Conservation (phyloP, 768 basidiomycete genomes). For the Leucocoprinus birnbaumii region DNA sequence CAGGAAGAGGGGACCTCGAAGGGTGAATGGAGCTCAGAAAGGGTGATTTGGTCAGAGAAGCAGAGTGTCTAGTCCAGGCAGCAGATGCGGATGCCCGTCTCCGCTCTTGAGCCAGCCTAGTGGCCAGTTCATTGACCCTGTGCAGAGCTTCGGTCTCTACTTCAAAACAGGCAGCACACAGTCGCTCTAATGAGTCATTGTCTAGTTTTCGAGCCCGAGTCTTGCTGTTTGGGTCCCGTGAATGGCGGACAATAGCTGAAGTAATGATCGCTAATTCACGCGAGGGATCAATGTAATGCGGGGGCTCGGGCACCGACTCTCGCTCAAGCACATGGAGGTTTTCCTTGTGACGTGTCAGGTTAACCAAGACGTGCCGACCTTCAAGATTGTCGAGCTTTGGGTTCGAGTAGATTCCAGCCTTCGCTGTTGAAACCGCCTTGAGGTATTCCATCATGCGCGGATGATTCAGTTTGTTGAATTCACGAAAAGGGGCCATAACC, state of each 20-base stretch:
- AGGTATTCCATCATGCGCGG: slow-evolving; percentile 81
- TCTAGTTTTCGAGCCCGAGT: slow-evolving; percentile 24
- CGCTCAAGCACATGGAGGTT: slow-evolving; percentile 55
- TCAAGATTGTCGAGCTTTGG: slow-evolving; percentile 2
- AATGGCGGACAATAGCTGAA: slow-evolving; percentile 71
- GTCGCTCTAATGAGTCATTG: slow-evolving; percentile 46
- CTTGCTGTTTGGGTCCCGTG: slow-evolving; percentile 37
- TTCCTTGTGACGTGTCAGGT: slow-evolving; percentile 53
- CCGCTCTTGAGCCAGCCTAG: slow-evolving; percentile 26
- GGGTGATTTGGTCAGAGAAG: background rate
- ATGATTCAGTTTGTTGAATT: slow-evolving; percentile 62
- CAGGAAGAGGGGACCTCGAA: background rate
- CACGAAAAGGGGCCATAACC: slow-evolving; percentile 77
- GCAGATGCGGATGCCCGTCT: slow-evolving; percentile 18
- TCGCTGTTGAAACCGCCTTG: slow-evolving; percentile 61
- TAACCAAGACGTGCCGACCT: slow-evolving; percentile 31
- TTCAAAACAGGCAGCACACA: slow-evolving; percentile 61
- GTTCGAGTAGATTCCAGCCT: slow-evolving; percentile 3
- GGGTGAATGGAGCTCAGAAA: background rate
- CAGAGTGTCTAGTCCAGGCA: slow-evolving; percentile 1
- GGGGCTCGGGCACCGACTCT: slow-evolving; percentile 71
- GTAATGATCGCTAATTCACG: slow-evolving; percentile 75
- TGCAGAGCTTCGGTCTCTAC: slow-evolving; percentile 68
- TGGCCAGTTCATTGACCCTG: slow-evolving; percentile 62
- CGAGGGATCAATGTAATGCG: slow-evolving; percentile 75